Conservation (phyloP, 164 flowering plant genomes). For the Chimonanthus salicifolius region DNA sequence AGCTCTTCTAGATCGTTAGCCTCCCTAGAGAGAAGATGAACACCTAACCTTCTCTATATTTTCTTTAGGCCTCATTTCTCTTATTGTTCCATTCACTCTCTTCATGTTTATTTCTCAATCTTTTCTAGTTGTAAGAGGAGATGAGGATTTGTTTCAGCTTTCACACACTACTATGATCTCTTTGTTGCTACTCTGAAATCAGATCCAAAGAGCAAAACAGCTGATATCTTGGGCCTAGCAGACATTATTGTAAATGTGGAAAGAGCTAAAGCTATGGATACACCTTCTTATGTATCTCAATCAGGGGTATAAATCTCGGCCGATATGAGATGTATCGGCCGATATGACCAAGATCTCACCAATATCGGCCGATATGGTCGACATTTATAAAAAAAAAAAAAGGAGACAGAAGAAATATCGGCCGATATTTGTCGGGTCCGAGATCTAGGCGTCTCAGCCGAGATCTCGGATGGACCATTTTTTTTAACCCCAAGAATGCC, state of each 20-base stretch:
- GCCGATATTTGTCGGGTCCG: too few species aligned
- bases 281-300: conserved; percentile 41
- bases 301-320: too few species aligned
- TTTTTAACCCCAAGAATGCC: conserved; percentile 3
- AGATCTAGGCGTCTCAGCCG: too few species aligned
- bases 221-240: conserved; percentile 60
- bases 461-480: too few species aligned
- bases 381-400: too few species aligned
- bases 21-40: too few species aligned
- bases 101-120: neutral
- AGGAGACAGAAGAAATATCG: too few species aligned
- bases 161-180: conserved; percentile 52
- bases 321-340: too few species aligned
- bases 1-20: too few species aligned
- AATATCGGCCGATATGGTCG: too few species aligned
- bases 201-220: conserved; percentile 37
- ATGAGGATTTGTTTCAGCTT: conserved; percentile 29
- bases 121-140: conserved; percentile 11
- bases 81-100: conserved; percentile 7
- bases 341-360: too few species aligned
- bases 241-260: conserved; percentile 43
- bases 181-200: conserved; percentile 58
- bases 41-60: neutral
- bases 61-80: conserved; percentile 6
- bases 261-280: conserved; percentile 41